phyloP scores from a whole-genome alignment of 495 filamentous ascomycete species.

The Corynascus novoguineensis region DNA sequence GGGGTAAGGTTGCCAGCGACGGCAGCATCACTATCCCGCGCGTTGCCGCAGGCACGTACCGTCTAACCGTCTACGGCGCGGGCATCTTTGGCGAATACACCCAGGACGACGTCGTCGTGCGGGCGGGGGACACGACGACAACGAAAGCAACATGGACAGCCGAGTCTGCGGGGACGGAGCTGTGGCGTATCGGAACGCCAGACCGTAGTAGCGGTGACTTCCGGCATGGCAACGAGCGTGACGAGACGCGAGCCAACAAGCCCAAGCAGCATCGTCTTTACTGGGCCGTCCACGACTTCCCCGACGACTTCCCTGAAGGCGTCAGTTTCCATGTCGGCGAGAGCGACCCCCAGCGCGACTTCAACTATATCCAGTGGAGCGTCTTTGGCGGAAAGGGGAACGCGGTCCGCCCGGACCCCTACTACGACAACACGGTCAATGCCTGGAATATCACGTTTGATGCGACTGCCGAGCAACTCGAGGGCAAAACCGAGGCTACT shows the following conservation, averaged over 20 bases:
- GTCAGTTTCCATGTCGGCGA: slow-evolving; percentile 5
- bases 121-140: background rate
- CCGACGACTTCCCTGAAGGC: background rate
- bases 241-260: background rate
- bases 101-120: background rate
- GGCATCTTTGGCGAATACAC: slow-evolving; percentile 2
- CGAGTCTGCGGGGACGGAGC: background rate
- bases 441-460: background rate
- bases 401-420: background rate
- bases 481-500: background rate
- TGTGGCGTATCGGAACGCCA: background rate
- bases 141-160: slow-evolving; percentile 1
- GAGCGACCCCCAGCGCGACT: background rate
- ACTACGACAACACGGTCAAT: slow-evolving; percentile 7
- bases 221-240: background rate
- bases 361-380: slow-evolving; percentile 6
- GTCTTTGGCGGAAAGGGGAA: background rate
- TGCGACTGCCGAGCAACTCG: background rate
- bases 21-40: slow-evolving; percentile 2
- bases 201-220: slow-evolving; percentile 1
- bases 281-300: slow-evolving; percentile 3
- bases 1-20: background rate
- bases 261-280: slow-evolving; percentile 2
- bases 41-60: slow-evolving; percentile 2
- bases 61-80: background rate